phyloP scores from a whole-genome alignment of 257 asterid genomes.

The Nicotiana paniculata region DNA sequence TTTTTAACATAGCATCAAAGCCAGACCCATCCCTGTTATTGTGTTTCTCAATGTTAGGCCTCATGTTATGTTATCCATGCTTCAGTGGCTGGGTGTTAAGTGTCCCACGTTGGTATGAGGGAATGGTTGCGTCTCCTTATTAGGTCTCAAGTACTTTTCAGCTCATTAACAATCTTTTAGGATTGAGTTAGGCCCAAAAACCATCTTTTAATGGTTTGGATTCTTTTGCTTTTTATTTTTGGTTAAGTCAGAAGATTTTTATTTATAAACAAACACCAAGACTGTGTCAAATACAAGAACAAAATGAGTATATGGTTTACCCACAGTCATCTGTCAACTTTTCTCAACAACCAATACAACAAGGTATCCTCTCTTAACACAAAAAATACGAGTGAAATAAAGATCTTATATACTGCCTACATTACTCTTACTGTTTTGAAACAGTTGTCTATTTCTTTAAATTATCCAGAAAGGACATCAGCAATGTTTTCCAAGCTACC shows the following conservation, averaged over 20 bases:
- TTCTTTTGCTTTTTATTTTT: neutral
- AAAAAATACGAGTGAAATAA: neutral
- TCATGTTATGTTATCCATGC: too few relatives aligned
- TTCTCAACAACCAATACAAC: neutral
- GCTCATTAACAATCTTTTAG: too few relatives aligned
- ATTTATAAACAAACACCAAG: neutral
- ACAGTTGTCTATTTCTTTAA: neutral
- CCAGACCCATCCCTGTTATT: too few relatives aligned
- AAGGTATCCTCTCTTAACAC: neutral
- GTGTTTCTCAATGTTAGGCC: too few relatives aligned
- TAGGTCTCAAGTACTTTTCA: too few relatives aligned
- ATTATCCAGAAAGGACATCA: neutral
- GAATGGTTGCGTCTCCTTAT: too few relatives aligned
- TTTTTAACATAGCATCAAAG: too few relatives aligned
- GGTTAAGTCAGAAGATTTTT: neutral
- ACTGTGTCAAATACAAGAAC: neutral
- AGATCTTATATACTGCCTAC: neutral
- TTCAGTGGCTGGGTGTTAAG: too few relatives aligned
- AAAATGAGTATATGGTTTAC: neutral
- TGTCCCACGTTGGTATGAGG: too few relatives aligned
- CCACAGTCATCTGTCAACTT: neutral
- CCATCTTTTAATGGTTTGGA: too few relatives aligned
- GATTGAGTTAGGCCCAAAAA: too few relatives aligned
- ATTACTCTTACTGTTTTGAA: neutral
- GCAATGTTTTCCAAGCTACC: neutral